Conservation (phyloP, 192 early-diverging fungal species). For the Backusella macrospora region DNA sequence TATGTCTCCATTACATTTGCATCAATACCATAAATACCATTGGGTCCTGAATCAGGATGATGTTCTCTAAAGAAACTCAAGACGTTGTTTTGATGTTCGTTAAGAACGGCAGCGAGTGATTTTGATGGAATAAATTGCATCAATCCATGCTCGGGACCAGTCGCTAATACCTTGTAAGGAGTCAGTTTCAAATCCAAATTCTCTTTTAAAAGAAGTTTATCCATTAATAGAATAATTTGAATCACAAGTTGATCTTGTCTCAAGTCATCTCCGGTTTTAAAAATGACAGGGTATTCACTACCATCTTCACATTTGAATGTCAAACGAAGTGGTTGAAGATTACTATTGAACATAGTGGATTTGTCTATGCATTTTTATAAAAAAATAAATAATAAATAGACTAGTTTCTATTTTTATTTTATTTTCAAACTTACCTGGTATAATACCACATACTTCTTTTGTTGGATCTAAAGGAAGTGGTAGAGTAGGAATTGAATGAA, state of each 20-base stretch:
- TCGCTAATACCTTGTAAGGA: conserved; percentile 95
- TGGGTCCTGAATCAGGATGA: conserved; percentile 65
- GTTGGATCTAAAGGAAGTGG: conserved; percentile 90
- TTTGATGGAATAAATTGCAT: conserved; percentile 93
- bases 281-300: conserved; percentile 92
- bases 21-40: conserved; percentile 67
- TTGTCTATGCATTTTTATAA: conserved; percentile 54
- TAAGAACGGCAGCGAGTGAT: conserved; percentile 86
- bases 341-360: conserved; percentile 89
- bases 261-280: conserved; percentile 96
- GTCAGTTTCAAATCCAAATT: conserved; percentile 93
- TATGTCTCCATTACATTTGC: conserved; percentile 92
- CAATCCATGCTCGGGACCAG: conserved; percentile 92
- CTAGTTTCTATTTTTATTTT: background rate
- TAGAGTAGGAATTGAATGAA: conserved; percentile 81
- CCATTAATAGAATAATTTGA: conserved; percentile 98
- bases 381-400: background rate
- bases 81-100: conserved; percentile 84
- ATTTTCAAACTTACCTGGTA: conserved; percentile 58
- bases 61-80: conserved; percentile 76
- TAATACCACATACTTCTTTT: conserved; percentile 86
- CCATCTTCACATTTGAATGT: conserved; percentile 85
- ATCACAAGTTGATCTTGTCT: conserved; percentile 91
- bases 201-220: conserved; percentile 91
- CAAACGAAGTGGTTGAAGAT: conserved; percentile 83